A percentile compares a stretch with the other conserved stretches of the same genome.
These are phyloP conservation scores for Somion occarium DNA, from an alignment of 1,284 basidiomycete genomes.

Conservation along the genomic window DNA sequence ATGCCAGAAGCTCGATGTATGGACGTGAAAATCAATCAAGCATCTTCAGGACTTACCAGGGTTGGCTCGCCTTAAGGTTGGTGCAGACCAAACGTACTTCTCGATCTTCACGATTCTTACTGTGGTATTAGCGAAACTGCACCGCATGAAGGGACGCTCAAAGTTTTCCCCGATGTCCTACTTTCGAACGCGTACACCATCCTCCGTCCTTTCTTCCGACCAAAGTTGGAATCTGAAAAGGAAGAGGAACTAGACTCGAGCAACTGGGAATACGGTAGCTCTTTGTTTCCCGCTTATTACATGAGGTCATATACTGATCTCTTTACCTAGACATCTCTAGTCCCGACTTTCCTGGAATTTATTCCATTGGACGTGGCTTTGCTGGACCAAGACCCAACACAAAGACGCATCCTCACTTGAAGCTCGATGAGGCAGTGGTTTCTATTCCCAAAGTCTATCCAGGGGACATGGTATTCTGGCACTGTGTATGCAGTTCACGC, in stretches of 20 bases:
- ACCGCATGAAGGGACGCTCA: conserved; percentile 74
- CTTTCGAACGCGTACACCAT: conserved; percentile 79
- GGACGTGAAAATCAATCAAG: conserved; percentile 53
- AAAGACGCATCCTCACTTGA: conserved; percentile 61
- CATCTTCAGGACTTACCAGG: conserved; percentile 82
- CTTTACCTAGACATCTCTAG: conserved; percentile 42
- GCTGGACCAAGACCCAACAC: conserved; percentile 49
- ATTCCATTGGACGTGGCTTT: conserved; percentile 37
- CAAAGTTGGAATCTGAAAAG: conserved; percentile 32
- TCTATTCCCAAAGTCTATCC: conserved; percentile 71
- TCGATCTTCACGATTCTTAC: background rate
- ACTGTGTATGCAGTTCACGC: conserved; percentile 42
- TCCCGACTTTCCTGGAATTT: conserved; percentile 59
- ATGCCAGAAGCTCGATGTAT: conserved; percentile 59
- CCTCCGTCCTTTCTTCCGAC: conserved; percentile 80
- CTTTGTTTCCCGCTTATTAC: background rate
- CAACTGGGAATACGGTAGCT: conserved; percentile 70
- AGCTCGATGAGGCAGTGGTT: conserved; percentile 68
- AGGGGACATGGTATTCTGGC: conserved; percentile 87
- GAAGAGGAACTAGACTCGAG: conserved; percentile 44
- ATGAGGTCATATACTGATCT: background rate
- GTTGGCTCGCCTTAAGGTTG: conserved; percentile 66
- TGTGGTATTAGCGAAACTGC: conserved; percentile 50
- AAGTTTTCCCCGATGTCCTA: conserved; percentile 71
- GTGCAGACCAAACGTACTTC: conserved; percentile 1